Percentiles rank a stretch among this genome's conserved stretches.
Evolutionary conservation across 23 red algal genomes (phyloP).

Genomic region (Agarophyton chilense): DNA sequence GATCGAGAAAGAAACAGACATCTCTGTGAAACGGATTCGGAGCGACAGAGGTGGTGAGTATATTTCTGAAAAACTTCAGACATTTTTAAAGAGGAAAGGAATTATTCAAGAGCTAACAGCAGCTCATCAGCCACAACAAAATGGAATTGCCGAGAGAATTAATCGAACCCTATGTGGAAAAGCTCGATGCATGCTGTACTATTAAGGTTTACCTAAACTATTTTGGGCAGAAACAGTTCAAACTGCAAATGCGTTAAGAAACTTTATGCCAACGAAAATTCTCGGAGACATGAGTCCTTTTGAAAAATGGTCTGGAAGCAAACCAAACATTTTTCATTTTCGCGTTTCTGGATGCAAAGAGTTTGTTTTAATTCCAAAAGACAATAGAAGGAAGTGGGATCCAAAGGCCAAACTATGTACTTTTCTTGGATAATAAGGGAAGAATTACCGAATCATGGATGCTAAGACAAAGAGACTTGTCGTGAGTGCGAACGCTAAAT

Average conservation of each 20-base stretch:
- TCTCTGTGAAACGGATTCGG: not conserved
- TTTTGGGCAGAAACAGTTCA: not conserved
- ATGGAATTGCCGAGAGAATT: slow-evolving; percentile 2
- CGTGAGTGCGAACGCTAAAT: not conserved
- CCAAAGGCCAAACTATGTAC: not conserved
- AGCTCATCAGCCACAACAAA: slow-evolving; percentile 12
- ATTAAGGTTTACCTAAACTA: not conserved
- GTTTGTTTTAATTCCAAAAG: too few species aligned
- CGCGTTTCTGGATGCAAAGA: too few species aligned
- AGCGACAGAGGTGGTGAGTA: slow-evolving; percentile 40
- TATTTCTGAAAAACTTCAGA: not conserved
- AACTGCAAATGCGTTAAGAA: not conserved
- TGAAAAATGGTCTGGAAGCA: not conserved
- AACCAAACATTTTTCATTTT: too few species aligned
- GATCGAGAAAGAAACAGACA: slow-evolving; percentile 1
- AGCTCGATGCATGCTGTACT: slow-evolving; percentile 42
- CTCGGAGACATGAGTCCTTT: not conserved
- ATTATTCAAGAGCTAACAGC: slow-evolving; percentile 31
- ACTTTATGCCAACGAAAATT: not conserved
- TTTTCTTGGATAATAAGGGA: too few species aligned
- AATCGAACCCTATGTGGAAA: slow-evolving; percentile 43
- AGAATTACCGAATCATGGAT: not conserved
- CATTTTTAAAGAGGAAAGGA: not conserved
- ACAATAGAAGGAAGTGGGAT: too few species aligned
- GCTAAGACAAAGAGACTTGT: not conserved